Evolutionary conservation across 169 alveolate genomes (phyloP).

Genomic region (Cryptosporidium ubiquitum): DNA sequence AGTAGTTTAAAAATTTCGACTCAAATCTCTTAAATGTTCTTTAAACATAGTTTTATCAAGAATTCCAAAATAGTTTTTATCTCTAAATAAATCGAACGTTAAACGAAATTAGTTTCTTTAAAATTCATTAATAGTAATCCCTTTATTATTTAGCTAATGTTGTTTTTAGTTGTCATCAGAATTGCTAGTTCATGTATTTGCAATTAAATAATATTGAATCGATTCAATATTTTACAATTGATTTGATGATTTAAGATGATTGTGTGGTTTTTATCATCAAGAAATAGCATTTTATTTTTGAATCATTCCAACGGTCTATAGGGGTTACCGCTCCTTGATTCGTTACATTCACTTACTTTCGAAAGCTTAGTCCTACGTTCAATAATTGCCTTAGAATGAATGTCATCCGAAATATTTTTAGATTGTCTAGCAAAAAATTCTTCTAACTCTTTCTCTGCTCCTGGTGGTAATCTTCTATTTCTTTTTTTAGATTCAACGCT

Average conservation of each 20-base stretch:
- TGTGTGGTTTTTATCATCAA: not conserved
- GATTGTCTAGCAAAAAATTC: slow-evolving; percentile 10
- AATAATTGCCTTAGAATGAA: not conserved
- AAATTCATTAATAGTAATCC: not conserved
- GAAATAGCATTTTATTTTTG: not conserved
- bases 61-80: too few species aligned
- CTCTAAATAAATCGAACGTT: not conserved
- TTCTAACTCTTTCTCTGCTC: slow-evolving; percentile 7
- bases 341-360: not conserved
- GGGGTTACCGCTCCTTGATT: not conserved
- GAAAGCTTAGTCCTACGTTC: too few species aligned
- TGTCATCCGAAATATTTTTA: not conserved
- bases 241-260: too few species aligned
- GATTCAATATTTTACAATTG: too few species aligned
- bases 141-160: not conserved
- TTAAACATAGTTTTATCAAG: too few species aligned
- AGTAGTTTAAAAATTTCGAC: too few species aligned
- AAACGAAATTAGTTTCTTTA: not conserved
- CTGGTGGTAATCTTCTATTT: slow-evolving; percentile 23
- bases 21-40: too few species aligned
- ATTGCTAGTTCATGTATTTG: not conserved
- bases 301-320: not conserved
- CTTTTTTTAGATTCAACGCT: too few species aligned
- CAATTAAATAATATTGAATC: not conserved
- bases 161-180: not conserved